phyloP scores from a whole-genome alignment of 768 basidiomycete genomes.

The Phanerochaete sordida region DNA sequence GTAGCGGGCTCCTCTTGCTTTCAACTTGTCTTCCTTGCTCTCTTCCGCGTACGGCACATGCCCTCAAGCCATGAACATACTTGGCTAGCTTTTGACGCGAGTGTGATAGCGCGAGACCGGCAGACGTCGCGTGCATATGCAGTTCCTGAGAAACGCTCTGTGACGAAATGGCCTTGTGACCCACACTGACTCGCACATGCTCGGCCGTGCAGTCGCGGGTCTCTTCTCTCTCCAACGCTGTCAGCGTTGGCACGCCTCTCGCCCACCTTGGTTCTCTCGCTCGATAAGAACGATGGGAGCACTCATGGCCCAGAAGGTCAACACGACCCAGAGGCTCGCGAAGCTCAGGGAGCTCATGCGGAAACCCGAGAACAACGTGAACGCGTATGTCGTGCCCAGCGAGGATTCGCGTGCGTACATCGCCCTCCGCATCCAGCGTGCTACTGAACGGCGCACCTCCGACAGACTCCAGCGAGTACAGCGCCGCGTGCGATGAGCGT shows the following conservation, averaged over 20 bases:
- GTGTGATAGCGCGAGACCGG: background rate
- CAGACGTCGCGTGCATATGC: background rate
- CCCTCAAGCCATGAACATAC: too few relatives aligned
- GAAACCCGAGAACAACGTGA: constrained; percentile 46
- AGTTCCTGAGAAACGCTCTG: background rate
- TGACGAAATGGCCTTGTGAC: background rate
- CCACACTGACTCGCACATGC: constrained; percentile 1
- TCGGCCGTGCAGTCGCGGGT: constrained; percentile 6
- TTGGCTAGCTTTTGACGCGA: too few relatives aligned
- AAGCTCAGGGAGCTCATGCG: constrained; percentile 71
- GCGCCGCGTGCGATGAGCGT: constrained; percentile 78
- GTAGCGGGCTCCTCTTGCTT: background rate
- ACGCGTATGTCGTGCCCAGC: constrained; percentile 81
- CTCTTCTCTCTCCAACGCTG: constrained; percentile 12
- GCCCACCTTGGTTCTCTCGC: background rate
- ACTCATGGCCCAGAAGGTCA: constrained; percentile 39
- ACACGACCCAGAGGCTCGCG: constrained; percentile 62
- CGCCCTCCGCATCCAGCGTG: background rate
- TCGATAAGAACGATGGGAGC: constrained; percentile 33
- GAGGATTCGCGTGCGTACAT: constrained; percentile 83
- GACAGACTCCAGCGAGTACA: constrained; percentile 88
- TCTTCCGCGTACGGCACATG: too few relatives aligned
- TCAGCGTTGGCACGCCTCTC: constrained; percentile 2
- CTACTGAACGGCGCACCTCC: background rate
- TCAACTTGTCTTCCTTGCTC: background rate